Conservation (phyloP, 2,329 filamentous ascomycete genomes). For the Fusarium sp. region DNA sequence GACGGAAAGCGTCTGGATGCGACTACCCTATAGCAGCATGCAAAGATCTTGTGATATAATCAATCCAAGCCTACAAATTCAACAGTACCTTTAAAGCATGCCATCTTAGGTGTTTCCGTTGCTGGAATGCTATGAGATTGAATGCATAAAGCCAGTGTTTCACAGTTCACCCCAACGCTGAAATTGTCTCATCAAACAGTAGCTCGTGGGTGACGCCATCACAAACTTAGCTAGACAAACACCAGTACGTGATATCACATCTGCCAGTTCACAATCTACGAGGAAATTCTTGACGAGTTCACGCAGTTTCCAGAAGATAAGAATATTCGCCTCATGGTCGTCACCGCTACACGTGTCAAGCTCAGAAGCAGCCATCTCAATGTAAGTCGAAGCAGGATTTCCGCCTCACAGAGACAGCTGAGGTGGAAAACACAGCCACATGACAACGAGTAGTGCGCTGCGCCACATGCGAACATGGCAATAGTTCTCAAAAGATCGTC, state of each 20-base stretch:
- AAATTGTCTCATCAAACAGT: not conserved
- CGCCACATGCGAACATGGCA: conserved; percentile 30
- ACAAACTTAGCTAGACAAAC: not conserved
- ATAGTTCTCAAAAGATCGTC: conserved; percentile 8
- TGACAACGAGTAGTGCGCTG: conserved; percentile 10
- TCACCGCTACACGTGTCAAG: conserved; percentile 33
- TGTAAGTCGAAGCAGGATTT: not conserved
- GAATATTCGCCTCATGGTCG: conserved; percentile 4
- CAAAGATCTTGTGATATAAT: not conserved
- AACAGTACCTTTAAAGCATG: not conserved
- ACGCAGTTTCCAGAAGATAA: not conserved
- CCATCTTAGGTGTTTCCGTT: not conserved
- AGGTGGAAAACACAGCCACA: conserved; percentile 22
- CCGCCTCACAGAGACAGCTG: conserved; percentile 2
- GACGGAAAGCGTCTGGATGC: not conserved
- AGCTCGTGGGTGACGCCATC: not conserved
- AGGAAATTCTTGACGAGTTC: not conserved
- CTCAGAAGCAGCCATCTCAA: conserved; percentile 7
- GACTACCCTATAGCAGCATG: not conserved
- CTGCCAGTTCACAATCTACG: not conserved
- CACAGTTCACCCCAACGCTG: not conserved
- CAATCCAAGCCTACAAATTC: not conserved
- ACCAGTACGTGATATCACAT: not conserved
- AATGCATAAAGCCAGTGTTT: not conserved
- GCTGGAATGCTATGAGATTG: not conserved